These are phyloP conservation scores for Tranzscheliella williamsii DNA, from an alignment of 1,284 basidiomycete species.

Conservation along the genomic window DNA sequence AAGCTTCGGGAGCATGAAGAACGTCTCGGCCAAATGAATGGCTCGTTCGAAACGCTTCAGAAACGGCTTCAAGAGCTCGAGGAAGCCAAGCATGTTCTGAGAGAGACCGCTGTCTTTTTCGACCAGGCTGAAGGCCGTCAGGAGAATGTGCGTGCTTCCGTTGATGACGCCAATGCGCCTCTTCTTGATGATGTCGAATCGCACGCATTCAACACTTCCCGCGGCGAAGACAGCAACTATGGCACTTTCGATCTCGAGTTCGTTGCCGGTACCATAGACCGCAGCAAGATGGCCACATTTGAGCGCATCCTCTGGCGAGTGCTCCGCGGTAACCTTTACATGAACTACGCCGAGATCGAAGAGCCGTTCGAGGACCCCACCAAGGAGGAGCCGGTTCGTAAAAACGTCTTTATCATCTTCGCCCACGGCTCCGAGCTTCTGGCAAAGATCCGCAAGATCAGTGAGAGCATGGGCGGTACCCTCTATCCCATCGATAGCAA, in stretches of 20 bases:
- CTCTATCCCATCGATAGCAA: conserved; percentile 95
- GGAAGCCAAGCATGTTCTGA: conserved; percentile 85
- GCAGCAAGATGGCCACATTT: conserved; percentile 85
- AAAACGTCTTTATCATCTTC: conserved; percentile 99
- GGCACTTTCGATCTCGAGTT: conserved; percentile 78
- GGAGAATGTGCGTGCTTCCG: conserved; percentile 77
- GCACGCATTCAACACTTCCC: conserved; percentile 63
- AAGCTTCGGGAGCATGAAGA: conserved; percentile 86
- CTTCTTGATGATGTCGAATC: conserved; percentile 81
- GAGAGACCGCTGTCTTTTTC: conserved; percentile 96
- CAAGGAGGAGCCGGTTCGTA: conserved; percentile 66
- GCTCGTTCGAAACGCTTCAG: conserved; percentile 85
- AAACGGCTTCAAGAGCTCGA: conserved; percentile 83
- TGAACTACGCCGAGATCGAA: conserved; percentile 94
- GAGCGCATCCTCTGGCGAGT: conserved; percentile 98
- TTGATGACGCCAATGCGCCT: conserved; percentile 83
- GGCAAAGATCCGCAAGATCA: conserved; percentile 96
- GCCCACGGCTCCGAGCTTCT: conserved; percentile 92
- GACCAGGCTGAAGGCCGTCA: conserved; percentile 82
- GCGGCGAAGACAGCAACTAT: conserved; percentile 61
- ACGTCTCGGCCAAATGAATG: conserved; percentile 87
- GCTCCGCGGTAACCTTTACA: conserved; percentile 95
- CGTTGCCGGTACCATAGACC: conserved; percentile 94
- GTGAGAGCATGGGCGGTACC: conserved; percentile 96
- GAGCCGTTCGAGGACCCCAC: conserved; percentile 87